These are phyloP conservation scores for Penicillium riverlandense DNA, from an alignment of 495 filamentous ascomycete species.

Conservation along the genomic window DNA sequence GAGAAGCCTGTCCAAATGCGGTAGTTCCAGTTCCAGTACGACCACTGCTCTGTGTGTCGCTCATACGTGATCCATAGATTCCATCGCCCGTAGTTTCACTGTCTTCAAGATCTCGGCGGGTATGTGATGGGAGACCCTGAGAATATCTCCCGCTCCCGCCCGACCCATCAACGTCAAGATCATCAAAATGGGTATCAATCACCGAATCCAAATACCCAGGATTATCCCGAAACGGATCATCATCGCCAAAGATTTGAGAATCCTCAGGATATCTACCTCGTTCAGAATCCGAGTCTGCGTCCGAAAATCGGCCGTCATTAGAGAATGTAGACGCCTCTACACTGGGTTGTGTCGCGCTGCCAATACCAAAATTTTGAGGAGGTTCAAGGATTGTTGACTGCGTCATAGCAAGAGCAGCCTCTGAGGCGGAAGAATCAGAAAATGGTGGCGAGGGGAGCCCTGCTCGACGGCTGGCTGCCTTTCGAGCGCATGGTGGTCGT, in stretches of 20 bases:
- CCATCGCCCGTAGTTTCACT: not conserved
- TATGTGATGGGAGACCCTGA: too few relatives aligned
- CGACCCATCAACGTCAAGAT: constrained; percentile 26
- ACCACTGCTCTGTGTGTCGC: constrained; percentile 1
- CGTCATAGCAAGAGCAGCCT: constrained; percentile 29
- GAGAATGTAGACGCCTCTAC: constrained; percentile 30
- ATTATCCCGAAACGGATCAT: constrained; percentile 35
- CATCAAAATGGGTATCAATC: constrained; percentile 38
- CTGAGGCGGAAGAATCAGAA: constrained; percentile 18
- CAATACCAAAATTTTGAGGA: constrained; percentile 5
- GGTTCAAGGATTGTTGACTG: constrained; percentile 36
- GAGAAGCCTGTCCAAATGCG: not conserved
- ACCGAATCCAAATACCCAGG: constrained; percentile 44
- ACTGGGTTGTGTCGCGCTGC: not conserved
- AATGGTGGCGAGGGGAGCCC: constrained; percentile 22
- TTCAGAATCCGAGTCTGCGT: constrained; percentile 33
- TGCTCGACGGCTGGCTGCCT: constrained; percentile 24
- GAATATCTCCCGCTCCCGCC: too few relatives aligned
- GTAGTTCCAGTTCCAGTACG: not conserved
- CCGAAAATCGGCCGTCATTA: constrained; percentile 38
- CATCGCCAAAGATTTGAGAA: constrained; percentile 21
- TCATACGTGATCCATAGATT: not conserved
- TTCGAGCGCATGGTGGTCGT: constrained; percentile 41
- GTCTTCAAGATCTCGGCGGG: not conserved
- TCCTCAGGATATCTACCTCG: constrained; percentile 23